Conservation (phyloP, 2,329 filamentous ascomycete species). For the Ustulina deusta region DNA sequence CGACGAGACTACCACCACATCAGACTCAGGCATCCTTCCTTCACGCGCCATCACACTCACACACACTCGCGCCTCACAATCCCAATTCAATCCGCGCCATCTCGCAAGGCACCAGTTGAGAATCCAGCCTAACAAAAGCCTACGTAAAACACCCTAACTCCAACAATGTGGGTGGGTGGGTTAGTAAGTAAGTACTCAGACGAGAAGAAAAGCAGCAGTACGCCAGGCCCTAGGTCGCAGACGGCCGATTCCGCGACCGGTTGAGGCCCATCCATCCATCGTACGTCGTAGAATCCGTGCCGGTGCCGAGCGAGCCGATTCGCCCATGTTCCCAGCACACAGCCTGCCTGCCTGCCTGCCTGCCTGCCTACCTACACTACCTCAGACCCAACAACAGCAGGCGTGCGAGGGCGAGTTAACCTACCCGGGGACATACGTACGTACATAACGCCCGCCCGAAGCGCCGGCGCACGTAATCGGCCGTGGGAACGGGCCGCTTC, state of each 20-base stretch:
- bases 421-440: neutral
- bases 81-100: neutral
- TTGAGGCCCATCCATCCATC: too few relatives aligned
- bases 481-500: slow-evolving; percentile 12
- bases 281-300: neutral
- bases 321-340: slow-evolving; percentile 6
- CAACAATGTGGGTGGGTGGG: neutral
- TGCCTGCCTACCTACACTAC: too few relatives aligned
- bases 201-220: neutral
- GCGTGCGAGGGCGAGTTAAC: too few relatives aligned
- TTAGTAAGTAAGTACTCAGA: too few relatives aligned
- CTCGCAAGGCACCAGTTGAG: neutral
- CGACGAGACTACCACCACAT: slow-evolving; percentile 18
- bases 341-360: too few relatives aligned
- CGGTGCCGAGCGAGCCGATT: slow-evolving; percentile 21
- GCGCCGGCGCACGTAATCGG: slow-evolving; percentile 22
- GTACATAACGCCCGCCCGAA: neutral
- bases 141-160: neutral
- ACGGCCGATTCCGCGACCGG: neutral
- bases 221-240: neutral
- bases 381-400: neutral
- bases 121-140: neutral
- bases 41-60: neutral
- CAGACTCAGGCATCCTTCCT: neutral
- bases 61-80: neutral